These are phyloP conservation scores for Cucumis hystrix DNA, from an alignment of 306 rosid species.

Conservation along the genomic window DNA sequence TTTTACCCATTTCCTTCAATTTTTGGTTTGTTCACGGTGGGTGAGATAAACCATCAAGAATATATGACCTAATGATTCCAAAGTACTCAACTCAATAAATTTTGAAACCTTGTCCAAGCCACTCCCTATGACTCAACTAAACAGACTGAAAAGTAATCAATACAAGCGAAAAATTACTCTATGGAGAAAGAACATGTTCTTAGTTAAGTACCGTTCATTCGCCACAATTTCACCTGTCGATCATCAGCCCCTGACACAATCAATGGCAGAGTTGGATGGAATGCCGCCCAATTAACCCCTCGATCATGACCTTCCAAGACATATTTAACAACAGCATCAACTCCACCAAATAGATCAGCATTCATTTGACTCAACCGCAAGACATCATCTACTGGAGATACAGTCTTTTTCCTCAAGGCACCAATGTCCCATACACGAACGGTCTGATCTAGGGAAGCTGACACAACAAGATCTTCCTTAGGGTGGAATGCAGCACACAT, in stretches of 20 bases:
- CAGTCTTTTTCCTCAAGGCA: constrained; percentile 78
- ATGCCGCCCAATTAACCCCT: constrained; percentile 96
- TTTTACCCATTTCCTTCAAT: background rate
- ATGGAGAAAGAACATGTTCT: background rate
- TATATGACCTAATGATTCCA: background rate
- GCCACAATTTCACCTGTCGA: constrained; percentile 89
- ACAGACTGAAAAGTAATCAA: background rate
- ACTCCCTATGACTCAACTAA: background rate
- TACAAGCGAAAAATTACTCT: background rate
- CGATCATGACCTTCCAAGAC: constrained; percentile 98
- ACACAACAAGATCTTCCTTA: constrained; percentile 86
- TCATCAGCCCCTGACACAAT: constrained; percentile 98
- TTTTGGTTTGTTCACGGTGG: background rate
- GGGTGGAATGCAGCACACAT: constrained; percentile 96
- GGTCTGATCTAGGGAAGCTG: constrained; percentile 94
- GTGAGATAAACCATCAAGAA: background rate
- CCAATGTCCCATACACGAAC: constrained; percentile 98
- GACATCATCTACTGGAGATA: constrained; percentile 84
- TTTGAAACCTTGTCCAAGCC: background rate
- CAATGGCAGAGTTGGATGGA: constrained; percentile 86
- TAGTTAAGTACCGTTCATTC: constrained; percentile 64
- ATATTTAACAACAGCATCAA: constrained; percentile 85
- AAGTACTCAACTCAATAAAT: background rate
- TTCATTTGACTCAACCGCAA: constrained; percentile 90
- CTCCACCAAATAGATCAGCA: constrained; percentile 86